Evolutionary conservation across 2,329 filamentous ascomycete genomes (phyloP), one percentile per base, ranked within the genome.

Genomic region (Pseudogymnoascus sp.): DNA sequence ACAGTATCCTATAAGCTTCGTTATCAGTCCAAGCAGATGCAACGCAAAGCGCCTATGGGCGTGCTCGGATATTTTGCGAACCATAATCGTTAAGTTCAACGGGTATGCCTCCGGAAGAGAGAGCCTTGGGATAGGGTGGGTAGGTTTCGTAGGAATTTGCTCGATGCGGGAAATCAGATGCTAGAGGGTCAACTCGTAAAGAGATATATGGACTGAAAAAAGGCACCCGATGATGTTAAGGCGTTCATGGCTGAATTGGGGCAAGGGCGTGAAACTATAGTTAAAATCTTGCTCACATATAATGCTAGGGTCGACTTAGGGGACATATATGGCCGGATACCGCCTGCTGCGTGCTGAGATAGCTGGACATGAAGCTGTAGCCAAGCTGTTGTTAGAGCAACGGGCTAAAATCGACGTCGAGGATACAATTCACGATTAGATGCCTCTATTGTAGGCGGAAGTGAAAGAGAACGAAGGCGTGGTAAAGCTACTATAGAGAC

Each of bases 301-400:
- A 50, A 53, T 11, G 64, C 53, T 13, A 62, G 66, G 4, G 11
- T 61, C n/a, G 40, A 67, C 5, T 2, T 38, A n/a, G 53, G 50
- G 50, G 47, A 62, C 53, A 42, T 6, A 5, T 11, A 70, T 29
- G 73, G 71, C 0, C 67, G 68, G 16, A 74, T 72, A 3, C 29
- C 47, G 42, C n/a, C 35, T 60, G 13, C 4, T 6, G 29, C 31
- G 6, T 38, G 61, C 61, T 24, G n/a, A 16, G n/a, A 8, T 5
- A 33, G 4, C 6, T 10, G 33, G 16, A 6, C 3, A 38, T 3
- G 29, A 59, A 38, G 31, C 42, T 53, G 3, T 42, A 16, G 61
- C 14, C 13, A 40, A 31, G 42, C n/a, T 63, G 31, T 8, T 63
- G n/a, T 19, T 37, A 16, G 24, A 42, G 61, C 16, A 53, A 11